Evolutionary conservation across 306 rosid genomes (phyloP).

Genomic region (Pterocarpus santalinus): DNA sequence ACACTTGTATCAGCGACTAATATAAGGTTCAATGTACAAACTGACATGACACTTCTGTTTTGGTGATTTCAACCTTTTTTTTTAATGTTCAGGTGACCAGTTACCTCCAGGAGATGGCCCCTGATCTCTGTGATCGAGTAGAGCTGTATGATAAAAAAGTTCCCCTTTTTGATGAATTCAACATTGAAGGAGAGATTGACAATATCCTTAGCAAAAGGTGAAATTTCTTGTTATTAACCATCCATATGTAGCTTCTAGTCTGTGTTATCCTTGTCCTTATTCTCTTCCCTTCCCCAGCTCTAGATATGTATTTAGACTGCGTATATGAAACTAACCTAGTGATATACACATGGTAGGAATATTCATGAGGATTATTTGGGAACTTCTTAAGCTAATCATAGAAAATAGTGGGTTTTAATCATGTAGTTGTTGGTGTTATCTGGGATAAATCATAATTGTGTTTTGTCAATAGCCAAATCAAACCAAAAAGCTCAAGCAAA

Average conservation of each 20-base stretch:
- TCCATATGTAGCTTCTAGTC: constrained; percentile 33
- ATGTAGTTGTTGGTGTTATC: neutral
- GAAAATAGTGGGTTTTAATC: constrained; percentile 25
- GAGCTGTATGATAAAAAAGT: constrained; percentile 73
- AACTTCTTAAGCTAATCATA: constrained; percentile 11
- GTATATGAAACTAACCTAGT: constrained; percentile 26
- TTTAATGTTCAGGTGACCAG: constrained; percentile 75
- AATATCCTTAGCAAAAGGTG: constrained; percentile 91
- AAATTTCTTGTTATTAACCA: constrained; percentile 37
- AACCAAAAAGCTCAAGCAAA: constrained; percentile 6
- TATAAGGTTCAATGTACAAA: constrained; percentile 36
- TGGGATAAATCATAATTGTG: neutral
- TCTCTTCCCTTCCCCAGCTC: neutral
- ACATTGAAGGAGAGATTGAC: constrained; percentile 91
- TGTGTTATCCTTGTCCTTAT: constrained; percentile 15
- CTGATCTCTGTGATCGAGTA: constrained; percentile 91
- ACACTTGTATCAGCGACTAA: constrained; percentile 16
- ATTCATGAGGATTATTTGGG: constrained; percentile 20
- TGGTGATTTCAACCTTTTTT: constrained; percentile 35
- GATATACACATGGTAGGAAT: constrained; percentile 2
- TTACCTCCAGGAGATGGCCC: constrained; percentile 99
- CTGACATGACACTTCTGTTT: constrained; percentile 32
- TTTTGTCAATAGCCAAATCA: neutral
- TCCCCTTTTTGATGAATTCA: constrained; percentile 90
- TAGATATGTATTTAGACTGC: neutral